Evolutionary conservation across 805 yeast genomes (phyloP).

Genomic region (Metschnikowia koreensis): DNA sequence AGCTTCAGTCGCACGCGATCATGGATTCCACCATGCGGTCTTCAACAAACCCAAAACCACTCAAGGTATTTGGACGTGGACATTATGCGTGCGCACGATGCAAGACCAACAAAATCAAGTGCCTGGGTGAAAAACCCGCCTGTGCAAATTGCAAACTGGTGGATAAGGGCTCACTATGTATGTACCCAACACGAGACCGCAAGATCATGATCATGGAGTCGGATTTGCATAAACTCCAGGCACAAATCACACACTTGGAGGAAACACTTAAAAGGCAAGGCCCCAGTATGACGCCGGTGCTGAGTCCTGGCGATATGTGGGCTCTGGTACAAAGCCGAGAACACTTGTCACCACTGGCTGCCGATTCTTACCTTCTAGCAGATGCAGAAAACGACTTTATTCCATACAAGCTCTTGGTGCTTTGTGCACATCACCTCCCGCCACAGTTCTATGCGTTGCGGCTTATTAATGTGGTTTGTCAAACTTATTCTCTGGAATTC

Average conservation of each 20-base stretch:
- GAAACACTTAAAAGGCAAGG: slow-evolving; percentile 14
- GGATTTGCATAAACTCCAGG: slow-evolving; percentile 36
- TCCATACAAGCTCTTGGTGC: slow-evolving; percentile 22
- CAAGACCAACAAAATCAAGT: slow-evolving; percentile 38
- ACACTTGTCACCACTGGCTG: slow-evolving; percentile 8
- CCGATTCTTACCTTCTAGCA: slow-evolving; percentile 26
- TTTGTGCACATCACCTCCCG: slow-evolving; percentile 26
- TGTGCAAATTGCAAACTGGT: slow-evolving; percentile 39
- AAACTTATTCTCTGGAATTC: slow-evolving; percentile 35
- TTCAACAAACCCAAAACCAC: slow-evolving; percentile 23
- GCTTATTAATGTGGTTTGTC: slow-evolving; percentile 26
- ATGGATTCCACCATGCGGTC: background rate
- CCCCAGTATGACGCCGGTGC: slow-evolving; percentile 6
- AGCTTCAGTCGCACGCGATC: background rate
- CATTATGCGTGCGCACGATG: slow-evolving; percentile 46
- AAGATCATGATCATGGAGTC: slow-evolving; percentile 44
- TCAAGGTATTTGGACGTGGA: slow-evolving; percentile 41
- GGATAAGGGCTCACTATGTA: slow-evolving; percentile 31
- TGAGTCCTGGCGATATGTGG: background rate
- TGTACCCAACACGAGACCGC: slow-evolving; percentile 38
- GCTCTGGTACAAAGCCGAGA: slow-evolving; percentile 4
- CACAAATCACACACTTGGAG: slow-evolving; percentile 31
- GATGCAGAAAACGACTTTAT: slow-evolving; percentile 28
- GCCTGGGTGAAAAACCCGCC: slow-evolving; percentile 42
- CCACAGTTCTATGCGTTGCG: slow-evolving; percentile 21